These are phyloP conservation scores for Tubosaeta brunneosetosa DNA, from an alignment of 768 basidiomycete species.

Conservation along the genomic window DNA sequence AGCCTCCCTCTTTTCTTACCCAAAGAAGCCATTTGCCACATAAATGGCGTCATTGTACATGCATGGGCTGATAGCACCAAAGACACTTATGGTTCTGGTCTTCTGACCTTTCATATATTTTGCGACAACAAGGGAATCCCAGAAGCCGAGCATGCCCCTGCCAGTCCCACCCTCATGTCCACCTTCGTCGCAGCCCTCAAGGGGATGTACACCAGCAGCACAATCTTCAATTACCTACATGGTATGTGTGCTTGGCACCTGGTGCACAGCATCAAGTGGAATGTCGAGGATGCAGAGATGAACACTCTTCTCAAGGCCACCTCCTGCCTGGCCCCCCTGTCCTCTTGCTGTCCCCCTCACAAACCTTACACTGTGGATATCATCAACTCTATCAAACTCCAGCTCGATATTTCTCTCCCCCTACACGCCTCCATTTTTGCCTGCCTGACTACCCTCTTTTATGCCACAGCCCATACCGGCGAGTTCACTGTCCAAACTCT, in stretches of 20 bases:
- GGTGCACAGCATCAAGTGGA: not conserved
- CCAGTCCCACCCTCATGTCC: not conserved
- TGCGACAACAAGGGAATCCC: not conserved
- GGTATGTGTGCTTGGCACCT: not conserved
- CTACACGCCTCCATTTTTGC: not conserved
- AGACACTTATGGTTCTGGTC: not conserved
- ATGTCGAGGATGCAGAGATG: not conserved
- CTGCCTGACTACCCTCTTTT: not conserved
- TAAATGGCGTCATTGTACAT: not conserved
- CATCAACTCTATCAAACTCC: not conserved
- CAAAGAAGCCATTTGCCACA: too few relatives aligned
- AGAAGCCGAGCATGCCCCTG: not conserved
- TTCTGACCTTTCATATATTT: not conserved
- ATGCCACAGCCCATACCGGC: not conserved
- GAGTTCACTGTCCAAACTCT: not conserved
- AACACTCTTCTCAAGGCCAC: not conserved
- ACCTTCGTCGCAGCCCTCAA: not conserved
- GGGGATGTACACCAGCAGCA: not conserved
- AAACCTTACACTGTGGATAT: not conserved
- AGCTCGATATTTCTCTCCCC: not conserved
- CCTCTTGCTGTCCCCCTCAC: not conserved
- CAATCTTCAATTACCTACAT: not conserved
- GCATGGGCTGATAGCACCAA: not conserved
- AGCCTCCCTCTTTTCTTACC: too few relatives aligned
- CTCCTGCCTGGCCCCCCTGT: not conserved